phyloP scores from a whole-genome alignment of 495 filamentous ascomycete genomes.

The Aspergillus ostianus region DNA sequence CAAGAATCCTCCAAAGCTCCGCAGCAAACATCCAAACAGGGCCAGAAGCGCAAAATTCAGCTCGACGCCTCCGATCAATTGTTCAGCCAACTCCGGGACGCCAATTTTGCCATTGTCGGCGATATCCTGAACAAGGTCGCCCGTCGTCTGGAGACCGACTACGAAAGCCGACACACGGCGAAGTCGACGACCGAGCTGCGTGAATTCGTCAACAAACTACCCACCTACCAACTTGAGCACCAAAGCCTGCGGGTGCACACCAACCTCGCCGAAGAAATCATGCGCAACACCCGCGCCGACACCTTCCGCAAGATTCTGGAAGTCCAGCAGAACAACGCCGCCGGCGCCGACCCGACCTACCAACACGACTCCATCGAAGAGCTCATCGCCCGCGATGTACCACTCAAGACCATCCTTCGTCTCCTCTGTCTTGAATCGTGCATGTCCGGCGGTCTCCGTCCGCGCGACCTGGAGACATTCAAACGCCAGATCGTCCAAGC shows the following conservation, averaged over 20 bases:
- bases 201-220: slow-evolving; percentile 88
- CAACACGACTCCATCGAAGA: slow-evolving; percentile 92
- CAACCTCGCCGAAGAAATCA: slow-evolving; percentile 88
- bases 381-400: slow-evolving; percentile 80
- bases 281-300: slow-evolving; percentile 84
- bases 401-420: slow-evolving; percentile 75
- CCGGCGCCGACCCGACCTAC: slow-evolving; percentile 80
- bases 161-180: slow-evolving; percentile 82
- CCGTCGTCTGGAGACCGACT: slow-evolving; percentile 80
- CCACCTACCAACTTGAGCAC: slow-evolving; percentile 90
- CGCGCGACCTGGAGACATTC: slow-evolving; percentile 83
- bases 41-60: slow-evolving; percentile 84
- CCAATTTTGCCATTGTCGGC: slow-evolving; percentile 94
- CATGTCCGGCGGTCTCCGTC: slow-evolving; percentile 82
- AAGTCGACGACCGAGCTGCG: slow-evolving; percentile 87
- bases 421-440: slow-evolving; percentile 88
- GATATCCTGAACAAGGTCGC: slow-evolving; percentile 87
- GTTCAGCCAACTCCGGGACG: slow-evolving; percentile 83
- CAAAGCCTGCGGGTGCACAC: slow-evolving; percentile 90
- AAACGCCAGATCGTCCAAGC: slow-evolving; percentile 84
- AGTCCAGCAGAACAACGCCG: slow-evolving; percentile 94
- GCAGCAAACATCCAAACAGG: slow-evolving; percentile 51
- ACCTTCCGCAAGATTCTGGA: slow-evolving; percentile 84
- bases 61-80: slow-evolving; percentile 88
- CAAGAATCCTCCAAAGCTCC: slow-evolving; percentile 54